Percentiles rank a stretch among this genome's conserved stretches.
Evolutionary conservation across 768 basidiomycete genomes (phyloP).

Genomic region (Hysterangium stoloniferum): DNA sequence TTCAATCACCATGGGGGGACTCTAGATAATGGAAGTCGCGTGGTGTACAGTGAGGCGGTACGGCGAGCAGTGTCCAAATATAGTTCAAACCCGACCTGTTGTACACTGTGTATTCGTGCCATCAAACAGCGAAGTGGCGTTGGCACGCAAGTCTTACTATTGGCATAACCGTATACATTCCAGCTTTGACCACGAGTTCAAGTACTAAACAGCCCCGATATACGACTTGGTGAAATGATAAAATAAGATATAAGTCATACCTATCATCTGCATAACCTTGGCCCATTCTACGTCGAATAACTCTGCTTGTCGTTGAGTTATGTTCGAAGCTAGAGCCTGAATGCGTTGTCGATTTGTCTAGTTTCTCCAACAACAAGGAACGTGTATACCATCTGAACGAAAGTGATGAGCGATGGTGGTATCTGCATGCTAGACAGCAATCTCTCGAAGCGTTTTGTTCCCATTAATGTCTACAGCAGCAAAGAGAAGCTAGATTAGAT

Average conservation of each 20-base stretch:
- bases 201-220: no score
- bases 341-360: not conserved
- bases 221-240: no score
- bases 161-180: conserved; percentile 64
- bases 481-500: conserved; percentile 38
- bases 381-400: conserved; percentile 47
- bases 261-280: conserved; percentile 53
- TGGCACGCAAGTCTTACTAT: conserved; percentile 37
- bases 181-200: conserved; percentile 72
- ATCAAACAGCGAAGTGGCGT: conserved; percentile 1
- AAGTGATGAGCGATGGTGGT: conserved; percentile 63
- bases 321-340: conserved; percentile 29
- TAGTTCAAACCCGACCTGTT: conserved; percentile 37
- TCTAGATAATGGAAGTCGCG: conserved; percentile 47
- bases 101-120: conserved; percentile 42
- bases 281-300: conserved; percentile 46
- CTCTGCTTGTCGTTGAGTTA: conserved; percentile 57
- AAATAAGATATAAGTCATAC: conserved; percentile 10
- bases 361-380: no score
- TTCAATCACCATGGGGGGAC: conserved; percentile 60
- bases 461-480: conserved; percentile 49
- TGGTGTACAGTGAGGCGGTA: conserved; percentile 53
- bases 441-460: conserved; percentile 48
- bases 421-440: conserved; percentile 57
- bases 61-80: conserved; percentile 52